A percentile compares a stretch with the other conserved stretches of the same genome.
These are phyloP conservation scores for Calendula officinalis DNA, from an alignment of 129 eudicot genomes.

Conservation along the genomic window DNA sequence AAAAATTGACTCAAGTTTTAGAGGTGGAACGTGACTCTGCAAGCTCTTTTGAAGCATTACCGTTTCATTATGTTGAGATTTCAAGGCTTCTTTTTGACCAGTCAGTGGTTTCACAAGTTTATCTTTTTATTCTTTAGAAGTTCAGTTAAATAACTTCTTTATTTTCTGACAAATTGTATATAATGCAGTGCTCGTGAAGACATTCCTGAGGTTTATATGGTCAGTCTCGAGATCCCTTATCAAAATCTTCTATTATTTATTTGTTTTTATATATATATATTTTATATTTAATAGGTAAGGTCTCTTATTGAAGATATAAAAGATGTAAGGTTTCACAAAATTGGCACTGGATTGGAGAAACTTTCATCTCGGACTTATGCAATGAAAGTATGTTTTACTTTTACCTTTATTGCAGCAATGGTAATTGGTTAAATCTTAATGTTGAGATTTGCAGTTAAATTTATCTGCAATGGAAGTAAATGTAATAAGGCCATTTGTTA, in stretches of 20 bases:
- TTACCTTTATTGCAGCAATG: background rate
- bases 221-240: conserved; percentile 34
- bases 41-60: conserved; percentile 71
- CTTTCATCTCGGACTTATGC: conserved; percentile 77
- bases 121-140: conserved; percentile 1
- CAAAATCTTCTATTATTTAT: background rate
- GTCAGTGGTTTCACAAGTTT: conserved; percentile 46
- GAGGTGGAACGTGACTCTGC: conserved; percentile 89
- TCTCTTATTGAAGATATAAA: conserved; percentile 96
- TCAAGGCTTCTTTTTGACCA: conserved; percentile 95
- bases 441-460: conserved; percentile 55
- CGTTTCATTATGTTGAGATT: conserved; percentile 91
- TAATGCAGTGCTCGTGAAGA: conserved; percentile 82
- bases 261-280: background rate
- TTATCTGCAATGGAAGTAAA: conserved; percentile 99
- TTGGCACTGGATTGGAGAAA: conserved; percentile 80
- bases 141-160: background rate
- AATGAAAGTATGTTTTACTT: conserved; percentile 52
- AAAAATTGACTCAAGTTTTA: conserved; percentile 73
- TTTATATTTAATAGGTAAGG: conserved; percentile 57
- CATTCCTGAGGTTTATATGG: conserved; percentile 87
- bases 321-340: conserved; percentile 95
- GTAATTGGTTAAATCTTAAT: background rate
- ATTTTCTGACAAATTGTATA: conserved; percentile 15
- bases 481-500: conserved; percentile 82